Evolutionary conservation across 2,329 filamentous ascomycete genomes (phyloP).

Genomic region (Colletotrichum lindemuthianum): DNA sequence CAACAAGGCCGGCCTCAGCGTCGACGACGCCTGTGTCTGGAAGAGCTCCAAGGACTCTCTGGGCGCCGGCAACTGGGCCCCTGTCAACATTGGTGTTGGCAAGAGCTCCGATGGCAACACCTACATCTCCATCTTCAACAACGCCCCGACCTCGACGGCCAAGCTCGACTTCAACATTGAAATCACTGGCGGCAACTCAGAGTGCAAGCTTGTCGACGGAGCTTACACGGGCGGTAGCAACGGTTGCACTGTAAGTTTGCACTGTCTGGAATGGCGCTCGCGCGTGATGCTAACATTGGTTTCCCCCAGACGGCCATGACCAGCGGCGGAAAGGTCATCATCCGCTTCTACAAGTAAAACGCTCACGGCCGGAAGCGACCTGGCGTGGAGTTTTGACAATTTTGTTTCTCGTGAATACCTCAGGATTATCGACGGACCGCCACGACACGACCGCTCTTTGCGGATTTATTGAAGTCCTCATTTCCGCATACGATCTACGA

Average conservation of each 20-base stretch:
- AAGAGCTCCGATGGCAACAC: constrained; percentile 71
- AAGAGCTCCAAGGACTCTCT: constrained; percentile 57
- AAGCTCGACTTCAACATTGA: constrained; percentile 82
- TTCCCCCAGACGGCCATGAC: constrained; percentile 53
- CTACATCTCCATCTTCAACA: constrained; percentile 87
- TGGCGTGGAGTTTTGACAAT: constrained; percentile 33
- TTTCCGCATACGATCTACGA: constrained; percentile 35
- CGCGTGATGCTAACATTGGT: not conserved
- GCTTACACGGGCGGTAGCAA: constrained; percentile 66
- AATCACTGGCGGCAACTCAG: constrained; percentile 69
- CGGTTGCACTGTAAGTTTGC: constrained; percentile 83
- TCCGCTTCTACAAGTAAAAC: constrained; percentile 54
- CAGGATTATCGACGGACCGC: constrained; percentile 30
- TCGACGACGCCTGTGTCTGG: constrained; percentile 82
- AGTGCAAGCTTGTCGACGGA: constrained; percentile 75
- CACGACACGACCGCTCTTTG: constrained; percentile 24
- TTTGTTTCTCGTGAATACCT: constrained; percentile 39
- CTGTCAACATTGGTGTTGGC: constrained; percentile 86
- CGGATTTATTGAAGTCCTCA: constrained; percentile 23
- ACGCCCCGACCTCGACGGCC: constrained; percentile 77
- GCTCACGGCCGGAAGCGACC: constrained; percentile 36
- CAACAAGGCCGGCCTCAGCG: constrained; percentile 79
- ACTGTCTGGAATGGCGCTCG: not conserved
- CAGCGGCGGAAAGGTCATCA: constrained; percentile 52
- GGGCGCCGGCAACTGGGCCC: constrained; percentile 84